Evolutionary conservation across 2,329 filamentous ascomycete genomes (phyloP), one percentile per base, ranked within the genome.

Genomic region (Nannizziopsis arthrosporioides): DNA sequence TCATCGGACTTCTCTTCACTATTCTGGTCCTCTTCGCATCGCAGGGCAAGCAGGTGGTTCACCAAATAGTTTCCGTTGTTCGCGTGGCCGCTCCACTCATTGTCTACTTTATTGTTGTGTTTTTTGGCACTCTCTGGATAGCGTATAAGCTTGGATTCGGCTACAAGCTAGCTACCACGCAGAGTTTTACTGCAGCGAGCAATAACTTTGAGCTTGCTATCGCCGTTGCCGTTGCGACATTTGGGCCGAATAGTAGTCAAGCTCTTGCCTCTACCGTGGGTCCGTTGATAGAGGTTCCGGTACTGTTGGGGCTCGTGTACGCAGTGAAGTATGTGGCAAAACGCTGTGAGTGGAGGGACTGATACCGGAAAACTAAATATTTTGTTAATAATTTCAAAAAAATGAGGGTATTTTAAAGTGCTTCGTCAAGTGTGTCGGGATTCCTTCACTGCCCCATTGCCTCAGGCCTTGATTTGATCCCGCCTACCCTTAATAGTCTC

Each of bases 181-280:
- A 93, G 66, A 88, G 84, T 60, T 92, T 94, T 58, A 93, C 85
- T 0, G 89, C 86, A 0, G 84, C 85, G 1, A 94, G 87, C 62
- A 94, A 94, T 61, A 94, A 94, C 61, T 94, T 94, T 59, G 88
- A 94, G 68, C 69, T 94, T 18, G 86, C 88, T 0, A 94, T 94
- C 65, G 87, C 87, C 0, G 87, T 94, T 0, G 85, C 85, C 0
- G 81, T 94, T 2, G 83, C 87, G 0, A 82, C 82, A 0, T 94
- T 84, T 65, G 88, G 87, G 0, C 74, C 82, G 0, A 69, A 83
- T 36, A 90, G 84, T 57, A 80, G 88, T 43, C 81, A 94, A 65
- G 87, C 87, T 0, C 69, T 94, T 39, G 86, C 88, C 0, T 74
- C 84, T 6, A 93, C 87, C 0, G 86, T 94, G 0, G 86, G 87